Base-by-base conservation (phyloP, 1,284 basidiomycete genomes). In the Xerocomus minutiporus region DNA sequence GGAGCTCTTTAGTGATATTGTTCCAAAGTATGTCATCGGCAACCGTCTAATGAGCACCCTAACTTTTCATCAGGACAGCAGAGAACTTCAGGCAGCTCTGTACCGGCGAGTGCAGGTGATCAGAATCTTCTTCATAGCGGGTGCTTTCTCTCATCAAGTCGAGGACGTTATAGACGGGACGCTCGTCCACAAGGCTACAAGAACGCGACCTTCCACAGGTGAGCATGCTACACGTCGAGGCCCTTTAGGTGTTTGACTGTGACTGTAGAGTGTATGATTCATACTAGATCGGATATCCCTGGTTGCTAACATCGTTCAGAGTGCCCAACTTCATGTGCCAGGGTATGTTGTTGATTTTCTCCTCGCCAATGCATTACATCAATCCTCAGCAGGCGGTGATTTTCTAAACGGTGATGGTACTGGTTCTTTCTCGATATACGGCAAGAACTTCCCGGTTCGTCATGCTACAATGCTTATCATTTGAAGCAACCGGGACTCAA, bases 61-160 rank as follows among this genome's bases (percentile, higher is more conserved):
- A 20, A 58, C 26, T 26, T 39, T 39, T 32, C n/a, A 50, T 20
- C 59, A 92, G 90, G 65, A 98, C 96, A 0, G 91, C 93, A 1
- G 97, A 99, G 73, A 99, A 99, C 76, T 99, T 99, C 64, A 80
- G 96, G 54, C 95, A 98, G 63, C 75, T 98, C 20, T 98, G 96
- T 67, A 98, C 96, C 0, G 96, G 97, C 31, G 95, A 98, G 73
- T 91, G 86, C 71, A 81, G 92, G 91, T 93, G 53, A 54, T 68
- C 61, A 15, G 15, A 39, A 42, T 35, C 45, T 40, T 49, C 13
- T 43, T 6, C 32, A 9, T 12, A 5, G 15, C 11, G 1, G 28
- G 36, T 12, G 15, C 20, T 9, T 38, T 53, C 55, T 54, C 54
- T 66, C 26, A 64, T 53, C 57, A 54, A 31, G 39, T 54, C 49